Evolutionary conservation across 257 asterid genomes (phyloP).

Genomic region (Solanum paucissectum): DNA sequence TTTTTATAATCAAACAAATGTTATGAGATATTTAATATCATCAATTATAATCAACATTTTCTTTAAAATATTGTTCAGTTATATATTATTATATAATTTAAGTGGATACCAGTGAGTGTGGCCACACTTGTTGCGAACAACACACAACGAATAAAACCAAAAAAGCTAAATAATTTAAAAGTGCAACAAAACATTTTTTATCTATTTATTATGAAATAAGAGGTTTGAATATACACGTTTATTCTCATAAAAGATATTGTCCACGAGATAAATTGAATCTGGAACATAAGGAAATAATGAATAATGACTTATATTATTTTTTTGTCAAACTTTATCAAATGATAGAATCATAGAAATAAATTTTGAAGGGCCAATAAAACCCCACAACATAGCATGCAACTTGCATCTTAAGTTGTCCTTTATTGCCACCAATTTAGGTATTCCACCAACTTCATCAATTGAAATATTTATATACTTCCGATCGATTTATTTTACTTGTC

Average conservation of each 20-base stretch:
- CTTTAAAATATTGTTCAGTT: not conserved
- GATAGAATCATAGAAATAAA: not conserved
- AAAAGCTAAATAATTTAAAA: not conserved
- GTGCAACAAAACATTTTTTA: not conserved
- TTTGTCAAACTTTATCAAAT: not conserved
- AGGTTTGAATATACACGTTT: not conserved
- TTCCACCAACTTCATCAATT: not conserved
- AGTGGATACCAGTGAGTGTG: not conserved
- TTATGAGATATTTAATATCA: not conserved
- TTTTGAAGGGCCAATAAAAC: not conserved
- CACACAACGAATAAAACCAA: not conserved
- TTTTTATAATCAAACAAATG: not conserved
- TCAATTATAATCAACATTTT: not conserved
- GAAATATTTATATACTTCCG: not conserved
- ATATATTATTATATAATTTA: not conserved
- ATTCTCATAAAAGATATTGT: not conserved
- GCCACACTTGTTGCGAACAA: not conserved
- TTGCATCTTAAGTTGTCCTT: not conserved
- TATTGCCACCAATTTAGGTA: not conserved
- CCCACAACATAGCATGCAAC: not conserved
- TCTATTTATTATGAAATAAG: not conserved
- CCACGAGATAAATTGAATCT: constrained; percentile 3
- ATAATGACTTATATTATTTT: not conserved
- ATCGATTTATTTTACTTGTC: not conserved
- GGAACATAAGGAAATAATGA: not conserved